Conservation (phyloP, 352 stramenopile species). For the Phytophthora pseudosyringae region DNA sequence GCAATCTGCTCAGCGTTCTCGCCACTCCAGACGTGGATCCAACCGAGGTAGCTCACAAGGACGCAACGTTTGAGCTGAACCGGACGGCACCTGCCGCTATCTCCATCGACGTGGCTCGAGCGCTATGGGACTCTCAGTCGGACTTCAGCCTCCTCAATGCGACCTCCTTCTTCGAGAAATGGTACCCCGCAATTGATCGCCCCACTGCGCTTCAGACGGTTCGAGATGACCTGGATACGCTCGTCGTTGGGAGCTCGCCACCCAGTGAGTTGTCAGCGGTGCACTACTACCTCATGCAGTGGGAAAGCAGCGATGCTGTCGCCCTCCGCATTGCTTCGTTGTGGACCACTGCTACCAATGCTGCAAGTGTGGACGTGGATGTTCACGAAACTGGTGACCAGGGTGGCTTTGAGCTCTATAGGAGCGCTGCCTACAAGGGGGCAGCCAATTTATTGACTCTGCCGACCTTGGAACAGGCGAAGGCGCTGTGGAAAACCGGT, state of each 20-base stretch:
- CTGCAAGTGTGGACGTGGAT: constrained; percentile 55
- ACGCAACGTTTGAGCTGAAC: constrained; percentile 71
- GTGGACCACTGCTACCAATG: constrained; percentile 43
- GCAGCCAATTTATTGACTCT: constrained; percentile 13
- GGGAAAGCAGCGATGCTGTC: constrained; percentile 52
- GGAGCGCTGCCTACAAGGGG: constrained; percentile 33
- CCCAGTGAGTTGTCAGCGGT: constrained; percentile 31
- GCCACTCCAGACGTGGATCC: constrained; percentile 14
- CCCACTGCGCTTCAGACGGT: constrained; percentile 18
- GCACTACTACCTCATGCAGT: constrained; percentile 50
- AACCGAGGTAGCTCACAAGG: constrained; percentile 33
- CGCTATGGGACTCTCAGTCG: constrained; percentile 39
- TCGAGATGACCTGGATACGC: constrained; percentile 30
- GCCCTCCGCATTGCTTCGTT: constrained; percentile 36
- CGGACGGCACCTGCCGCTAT: constrained; percentile 28
- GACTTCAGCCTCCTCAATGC: constrained; percentile 50
- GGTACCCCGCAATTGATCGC: constrained; percentile 53
- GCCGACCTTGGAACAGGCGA: constrained; percentile 46
- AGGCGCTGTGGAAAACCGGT: constrained; percentile 45
- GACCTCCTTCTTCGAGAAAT: constrained; percentile 46
- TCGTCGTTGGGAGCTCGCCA: constrained; percentile 12
- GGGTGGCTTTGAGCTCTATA: constrained; percentile 61
- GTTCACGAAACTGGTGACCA: constrained; percentile 37
- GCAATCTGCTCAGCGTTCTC: constrained; percentile 60
- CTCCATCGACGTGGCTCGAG: constrained; percentile 46